A percentile compares a stretch with the other conserved stretches of the same genome.
Conservation (phyloP, 139 green algal genomes). For the Bryopsis sp. region DNA sequence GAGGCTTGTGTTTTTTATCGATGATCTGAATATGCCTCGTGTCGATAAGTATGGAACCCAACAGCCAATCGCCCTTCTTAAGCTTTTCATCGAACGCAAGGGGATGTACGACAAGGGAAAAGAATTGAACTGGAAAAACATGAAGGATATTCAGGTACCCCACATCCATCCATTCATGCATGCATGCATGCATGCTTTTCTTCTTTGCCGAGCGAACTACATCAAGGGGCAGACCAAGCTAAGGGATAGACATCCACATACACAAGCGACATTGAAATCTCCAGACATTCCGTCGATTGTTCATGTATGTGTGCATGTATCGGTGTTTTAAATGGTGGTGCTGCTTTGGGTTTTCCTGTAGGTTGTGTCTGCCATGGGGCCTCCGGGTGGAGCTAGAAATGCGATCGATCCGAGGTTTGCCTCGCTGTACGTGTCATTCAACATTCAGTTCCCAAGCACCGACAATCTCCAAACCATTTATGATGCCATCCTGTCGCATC, state of each 20-base stretch:
- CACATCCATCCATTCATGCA: too few species aligned
- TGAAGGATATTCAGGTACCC: slow-evolving; percentile 73
- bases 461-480: slow-evolving; percentile 71
- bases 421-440: slow-evolving; percentile 69
- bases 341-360: too few species aligned
- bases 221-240: too few species aligned
- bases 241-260: too few species aligned
- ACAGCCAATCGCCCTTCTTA: slow-evolving; percentile 76
- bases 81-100: slow-evolving; percentile 64
- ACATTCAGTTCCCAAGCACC: slow-evolving; percentile 67
- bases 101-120: slow-evolving; percentile 74
- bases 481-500: slow-evolving; percentile 50
- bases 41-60: slow-evolving; percentile 75
- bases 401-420: slow-evolving; percentile 76
- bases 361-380: slow-evolving; percentile 76
- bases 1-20: slow-evolving; percentile 65
- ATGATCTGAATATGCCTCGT: slow-evolving; percentile 79
- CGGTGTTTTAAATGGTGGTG: too few species aligned
- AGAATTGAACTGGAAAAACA: slow-evolving; percentile 84
- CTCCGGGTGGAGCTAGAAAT: slow-evolving; percentile 73
- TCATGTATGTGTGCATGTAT: too few species aligned
- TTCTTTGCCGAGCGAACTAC: not conserved
- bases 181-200: too few species aligned
- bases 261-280: too few species aligned
- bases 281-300: too few species aligned